Conservation (phyloP, 1,284 basidiomycete species). For the Leccinum pachyderme region DNA sequence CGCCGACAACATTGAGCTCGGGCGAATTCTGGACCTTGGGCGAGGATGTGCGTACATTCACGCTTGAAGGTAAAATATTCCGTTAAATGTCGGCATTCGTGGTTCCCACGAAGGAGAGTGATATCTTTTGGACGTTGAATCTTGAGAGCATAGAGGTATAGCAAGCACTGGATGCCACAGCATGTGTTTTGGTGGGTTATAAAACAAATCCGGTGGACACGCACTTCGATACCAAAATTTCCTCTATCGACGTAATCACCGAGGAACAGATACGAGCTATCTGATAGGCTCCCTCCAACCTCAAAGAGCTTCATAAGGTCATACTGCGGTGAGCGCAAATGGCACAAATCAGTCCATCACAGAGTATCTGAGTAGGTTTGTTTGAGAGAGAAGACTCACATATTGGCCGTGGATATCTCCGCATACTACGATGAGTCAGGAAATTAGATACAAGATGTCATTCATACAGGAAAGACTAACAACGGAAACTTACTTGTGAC, state of each 20-base stretch:
- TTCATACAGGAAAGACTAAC: constrained; percentile 2
- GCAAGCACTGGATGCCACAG: constrained; percentile 57
- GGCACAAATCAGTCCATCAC: constrained; percentile 10
- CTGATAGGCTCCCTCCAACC: constrained; percentile 83
- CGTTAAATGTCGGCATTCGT: constrained; percentile 95
- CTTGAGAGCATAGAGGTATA: constrained; percentile 91
- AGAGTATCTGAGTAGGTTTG: constrained; percentile 3
- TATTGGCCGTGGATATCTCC: constrained; percentile 99
- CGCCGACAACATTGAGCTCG: constrained; percentile 2
- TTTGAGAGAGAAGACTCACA: constrained; percentile 49
- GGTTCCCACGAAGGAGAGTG: constrained; percentile 92
- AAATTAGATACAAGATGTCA: constrained; percentile 11
- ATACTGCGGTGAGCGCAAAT: constrained; percentile 55
- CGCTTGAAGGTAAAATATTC: constrained; percentile 98
- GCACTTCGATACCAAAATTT: constrained; percentile 91
- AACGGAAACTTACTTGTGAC: constrained; percentile 75
- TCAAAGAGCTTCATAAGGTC: constrained; percentile 99
- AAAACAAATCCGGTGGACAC: constrained; percentile 8
- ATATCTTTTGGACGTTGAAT: constrained; percentile 92
- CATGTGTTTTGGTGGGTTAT: background rate
- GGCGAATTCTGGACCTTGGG: constrained; percentile 1
- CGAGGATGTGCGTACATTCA: constrained; percentile 58
- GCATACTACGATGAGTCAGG: constrained; percentile 58
- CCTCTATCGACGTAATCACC: constrained; percentile 99
- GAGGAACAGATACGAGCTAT: constrained; percentile 93